Percentiles rank a stretch among this genome's conserved stretches.
These are phyloP conservation scores for Adenanthera pavonina DNA, from an alignment of 306 rosid species.

Conservation along the genomic window DNA sequence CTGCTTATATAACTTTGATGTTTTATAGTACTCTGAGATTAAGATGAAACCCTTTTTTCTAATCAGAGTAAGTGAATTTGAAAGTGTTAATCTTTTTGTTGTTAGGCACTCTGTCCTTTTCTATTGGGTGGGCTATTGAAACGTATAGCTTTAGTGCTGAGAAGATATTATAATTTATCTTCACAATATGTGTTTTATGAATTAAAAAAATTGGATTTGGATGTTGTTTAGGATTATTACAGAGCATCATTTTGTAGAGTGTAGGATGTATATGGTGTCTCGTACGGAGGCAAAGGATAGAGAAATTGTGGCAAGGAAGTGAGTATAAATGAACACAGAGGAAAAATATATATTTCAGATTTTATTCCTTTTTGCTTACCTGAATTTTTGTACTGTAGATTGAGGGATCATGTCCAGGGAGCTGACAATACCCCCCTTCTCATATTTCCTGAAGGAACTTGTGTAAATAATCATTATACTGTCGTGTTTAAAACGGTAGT, in stretches of 20 bases:
- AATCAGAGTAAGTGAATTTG: not conserved
- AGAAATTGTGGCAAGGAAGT: slow-evolving; percentile 95
- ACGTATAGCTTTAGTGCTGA: slow-evolving; percentile 9
- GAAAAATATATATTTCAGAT: slow-evolving; percentile 11
- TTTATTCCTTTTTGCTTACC: slow-evolving; percentile 29
- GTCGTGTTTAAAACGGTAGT: slow-evolving; percentile 97
- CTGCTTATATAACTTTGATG: not conserved
- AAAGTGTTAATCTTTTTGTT: not conserved
- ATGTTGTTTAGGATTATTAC: slow-evolving; percentile 74
- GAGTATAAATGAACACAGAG: slow-evolving; percentile 44
- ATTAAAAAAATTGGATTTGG: slow-evolving; percentile 26
- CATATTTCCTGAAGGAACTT: slow-evolving; percentile 97
- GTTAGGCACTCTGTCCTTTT: not conserved
- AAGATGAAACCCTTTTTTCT: not conserved
- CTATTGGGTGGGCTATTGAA: slow-evolving; percentile 5
- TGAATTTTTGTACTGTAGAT: slow-evolving; percentile 57
- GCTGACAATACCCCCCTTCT: slow-evolving; percentile 95
- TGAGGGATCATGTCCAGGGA: slow-evolving; percentile 87
- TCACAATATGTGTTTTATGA: not conserved
- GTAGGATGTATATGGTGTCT: slow-evolving; percentile 92
- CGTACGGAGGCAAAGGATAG: slow-evolving; percentile 93
- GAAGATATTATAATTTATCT: slow-evolving; percentile 14
- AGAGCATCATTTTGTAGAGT: slow-evolving; percentile 93
- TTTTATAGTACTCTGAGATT: not conserved
- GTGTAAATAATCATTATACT: slow-evolving; percentile 95